Percentiles rank a stretch among this genome's conserved stretches.
Conservation (phyloP, 257 asterid genomes). For the Salvia miltiorrhiza region DNA sequence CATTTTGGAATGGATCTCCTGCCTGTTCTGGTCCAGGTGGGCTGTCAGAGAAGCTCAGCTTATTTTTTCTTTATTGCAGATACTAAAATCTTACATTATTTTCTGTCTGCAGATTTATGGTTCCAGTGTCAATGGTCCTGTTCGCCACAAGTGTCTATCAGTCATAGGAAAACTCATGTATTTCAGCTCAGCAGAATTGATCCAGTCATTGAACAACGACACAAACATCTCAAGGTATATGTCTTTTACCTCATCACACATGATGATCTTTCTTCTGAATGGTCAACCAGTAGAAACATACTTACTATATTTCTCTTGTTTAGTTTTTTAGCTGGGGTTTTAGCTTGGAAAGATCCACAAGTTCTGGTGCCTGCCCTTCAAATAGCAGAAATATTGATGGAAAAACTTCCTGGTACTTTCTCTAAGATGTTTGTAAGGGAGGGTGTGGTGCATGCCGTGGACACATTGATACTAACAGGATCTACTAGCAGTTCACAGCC, state of each 20-base stretch:
- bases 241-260: conserved; percentile 16
- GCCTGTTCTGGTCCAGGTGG: conserved; percentile 88
- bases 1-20: conserved; percentile 96
- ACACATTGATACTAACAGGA: conserved; percentile 56
- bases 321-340: conserved; percentile 95
- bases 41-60: conserved; percentile 17
- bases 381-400: conserved; percentile 93
- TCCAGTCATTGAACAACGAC: conserved; percentile 59
- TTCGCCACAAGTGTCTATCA: conserved; percentile 96
- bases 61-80: neutral
- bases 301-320: conserved; percentile 26
- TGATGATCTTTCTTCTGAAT: conserved; percentile 1
- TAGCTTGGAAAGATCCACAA: conserved; percentile 99
- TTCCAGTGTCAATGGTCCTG: conserved; percentile 95
- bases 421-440: conserved; percentile 92
- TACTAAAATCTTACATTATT: neutral
- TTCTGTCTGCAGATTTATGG: conserved; percentile 76
- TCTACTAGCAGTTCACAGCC: conserved; percentile 51
- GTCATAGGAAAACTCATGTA: conserved; percentile 95
- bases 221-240: conserved; percentile 87
- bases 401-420: conserved; percentile 86
- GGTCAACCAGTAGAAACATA: conserved; percentile 1
- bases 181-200: conserved; percentile 84
- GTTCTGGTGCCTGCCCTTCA: conserved; percentile 96
- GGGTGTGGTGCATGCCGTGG: conserved; percentile 97